Conservation (phyloP, 495 filamentous ascomycete species). For the Penicillium coffeae region DNA sequence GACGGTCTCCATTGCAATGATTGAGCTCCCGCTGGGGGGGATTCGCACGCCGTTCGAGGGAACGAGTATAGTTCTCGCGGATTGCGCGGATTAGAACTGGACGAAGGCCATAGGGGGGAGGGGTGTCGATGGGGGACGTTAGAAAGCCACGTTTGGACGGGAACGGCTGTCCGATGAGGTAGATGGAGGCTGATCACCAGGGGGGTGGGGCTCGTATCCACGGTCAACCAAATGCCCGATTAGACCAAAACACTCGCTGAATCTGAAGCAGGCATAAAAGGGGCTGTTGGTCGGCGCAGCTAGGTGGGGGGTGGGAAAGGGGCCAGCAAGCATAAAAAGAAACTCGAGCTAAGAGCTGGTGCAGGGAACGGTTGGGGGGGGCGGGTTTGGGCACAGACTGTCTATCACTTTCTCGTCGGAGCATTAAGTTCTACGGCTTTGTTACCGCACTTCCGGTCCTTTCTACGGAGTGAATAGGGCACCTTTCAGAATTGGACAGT, state of each 20-base stretch:
- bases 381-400: neutral
- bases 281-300: too few species aligned
- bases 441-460: too few species aligned
- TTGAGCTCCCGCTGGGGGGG: conserved; percentile 6
- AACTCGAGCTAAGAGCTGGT: neutral
- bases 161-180: conserved; percentile 29
- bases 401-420: too few species aligned
- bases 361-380: neutral
- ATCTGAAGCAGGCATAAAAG: neutral
- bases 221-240: neutral
- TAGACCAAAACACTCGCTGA: neutral
- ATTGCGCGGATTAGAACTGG: neutral
- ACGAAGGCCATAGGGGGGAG: conserved; percentile 13
- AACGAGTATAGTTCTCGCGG: too few species aligned
- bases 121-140: conserved; percentile 8
- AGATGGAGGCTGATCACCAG: conserved; percentile 26
- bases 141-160: conserved; percentile 16
- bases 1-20: conserved; percentile 51
- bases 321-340: neutral
- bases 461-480: neutral
- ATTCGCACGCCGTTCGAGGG: conserved; percentile 7
- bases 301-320: neutral
- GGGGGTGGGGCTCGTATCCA: conserved; percentile 21
- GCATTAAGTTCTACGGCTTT: neutral
- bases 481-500: neutral